phyloP scores from a whole-genome alignment of 2,329 filamentous ascomycete genomes.

The Phyllachora maydis region DNA sequence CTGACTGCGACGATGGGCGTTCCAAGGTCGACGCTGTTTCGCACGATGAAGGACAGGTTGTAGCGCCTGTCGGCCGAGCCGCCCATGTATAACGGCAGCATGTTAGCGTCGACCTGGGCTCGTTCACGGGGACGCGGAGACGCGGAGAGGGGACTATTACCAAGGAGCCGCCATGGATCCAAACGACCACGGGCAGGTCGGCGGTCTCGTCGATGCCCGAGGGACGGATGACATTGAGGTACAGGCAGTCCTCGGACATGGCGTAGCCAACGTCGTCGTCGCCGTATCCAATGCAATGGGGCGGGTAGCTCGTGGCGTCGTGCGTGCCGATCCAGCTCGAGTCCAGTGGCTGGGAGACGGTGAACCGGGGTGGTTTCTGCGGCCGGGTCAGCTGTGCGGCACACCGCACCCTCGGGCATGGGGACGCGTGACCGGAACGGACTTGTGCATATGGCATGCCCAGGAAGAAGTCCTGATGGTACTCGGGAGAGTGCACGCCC shows the following conservation, averaged over 20 bases:
- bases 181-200: constrained; percentile 28
- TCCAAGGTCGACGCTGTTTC: constrained; percentile 18
- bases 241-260: constrained; percentile 27
- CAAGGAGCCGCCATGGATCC: constrained; percentile 27
- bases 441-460: constrained; percentile 34
- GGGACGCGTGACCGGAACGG: constrained; percentile 26
- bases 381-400: too few species aligned
- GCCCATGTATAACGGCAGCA: not conserved
- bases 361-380: constrained; percentile 17
- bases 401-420: too few species aligned
- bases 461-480: constrained; percentile 27
- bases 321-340: constrained; percentile 17
- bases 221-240: constrained; percentile 32
- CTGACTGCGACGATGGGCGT: constrained; percentile 25
- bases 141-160: too few species aligned
- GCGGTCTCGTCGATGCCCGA: constrained; percentile 13
- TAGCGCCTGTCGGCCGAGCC: constrained; percentile 22
- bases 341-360: constrained; percentile 25
- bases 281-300: constrained; percentile 28
- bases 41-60: constrained; percentile 36
- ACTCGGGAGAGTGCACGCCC: constrained; percentile 16
- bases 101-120: too few species aligned
- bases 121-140: too few species aligned
- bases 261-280: constrained; percentile 11
- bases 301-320: constrained; percentile 22